Evolutionary conservation across 2,329 filamentous ascomycete species (phyloP).

Genomic region (Chrysoporthe puriensis): DNA sequence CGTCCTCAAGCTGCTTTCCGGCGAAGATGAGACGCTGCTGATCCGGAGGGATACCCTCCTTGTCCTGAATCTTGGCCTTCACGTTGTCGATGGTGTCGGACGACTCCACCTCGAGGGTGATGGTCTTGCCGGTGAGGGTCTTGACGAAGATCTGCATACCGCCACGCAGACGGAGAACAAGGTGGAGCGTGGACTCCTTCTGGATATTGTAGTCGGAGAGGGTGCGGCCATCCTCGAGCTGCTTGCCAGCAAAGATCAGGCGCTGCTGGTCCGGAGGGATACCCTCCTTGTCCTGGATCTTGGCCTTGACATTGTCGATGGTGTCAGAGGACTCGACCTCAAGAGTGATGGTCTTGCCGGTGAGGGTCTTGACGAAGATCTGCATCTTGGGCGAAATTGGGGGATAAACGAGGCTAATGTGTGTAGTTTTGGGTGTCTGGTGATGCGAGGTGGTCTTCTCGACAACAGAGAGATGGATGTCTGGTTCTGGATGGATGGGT

Average conservation of each 20-base stretch:
- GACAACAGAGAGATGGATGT: neutral
- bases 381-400: slow-evolving; percentile 48
- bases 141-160: slow-evolving; percentile 91
- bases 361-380: slow-evolving; percentile 83
- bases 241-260: slow-evolving; percentile 94
- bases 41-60: slow-evolving; percentile 92
- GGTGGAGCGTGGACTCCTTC: slow-evolving; percentile 85
- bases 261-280: slow-evolving; percentile 97
- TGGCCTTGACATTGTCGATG: slow-evolving; percentile 95
- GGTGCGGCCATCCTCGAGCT: slow-evolving; percentile 92
- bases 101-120: slow-evolving; percentile 87
- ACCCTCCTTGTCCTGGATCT: slow-evolving; percentile 98
- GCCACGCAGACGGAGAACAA: slow-evolving; percentile 85
- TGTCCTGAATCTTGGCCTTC: slow-evolving; percentile 90
- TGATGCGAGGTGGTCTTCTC: slow-evolving; percentile 8
- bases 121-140: slow-evolving; percentile 90
- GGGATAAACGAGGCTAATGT: slow-evolving; percentile 71
- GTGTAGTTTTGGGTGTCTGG: slow-evolving; percentile 62
- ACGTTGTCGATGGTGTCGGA: slow-evolving; percentile 94
- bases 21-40: slow-evolving; percentile 94
- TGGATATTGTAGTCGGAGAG: slow-evolving; percentile 94
- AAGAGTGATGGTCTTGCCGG: slow-evolving; percentile 91
- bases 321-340: slow-evolving; percentile 89
- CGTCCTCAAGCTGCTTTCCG: slow-evolving; percentile 91
- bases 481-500: neutral